These are phyloP conservation scores for Neonectria ditissima DNA, from an alignment of 2,329 filamentous ascomycete species.

Conservation along the genomic window DNA sequence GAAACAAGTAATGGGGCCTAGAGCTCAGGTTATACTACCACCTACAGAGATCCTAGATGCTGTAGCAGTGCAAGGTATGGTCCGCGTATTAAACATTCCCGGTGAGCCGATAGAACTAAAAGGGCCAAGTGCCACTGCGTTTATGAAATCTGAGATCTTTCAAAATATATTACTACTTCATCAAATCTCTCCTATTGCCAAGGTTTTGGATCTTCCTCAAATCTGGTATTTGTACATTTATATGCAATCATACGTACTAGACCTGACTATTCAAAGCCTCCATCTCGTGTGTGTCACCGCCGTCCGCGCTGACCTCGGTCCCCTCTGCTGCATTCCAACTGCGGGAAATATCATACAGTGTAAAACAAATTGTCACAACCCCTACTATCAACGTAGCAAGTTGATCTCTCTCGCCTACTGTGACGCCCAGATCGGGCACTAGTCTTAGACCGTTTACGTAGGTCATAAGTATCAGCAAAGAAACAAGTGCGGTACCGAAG, in stretches of 20 bases:
- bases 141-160: too few relatives aligned
- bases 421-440: constrained; percentile 19
- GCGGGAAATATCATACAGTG: constrained; percentile 5
- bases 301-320: neutral
- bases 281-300: neutral
- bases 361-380: constrained; percentile 4
- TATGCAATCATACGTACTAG: too few relatives aligned
- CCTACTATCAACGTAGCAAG: constrained; percentile 22
- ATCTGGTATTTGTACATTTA: too few relatives aligned
- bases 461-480: neutral
- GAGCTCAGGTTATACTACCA: neutral
- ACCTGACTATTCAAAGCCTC: neutral
- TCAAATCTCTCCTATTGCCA: too few relatives aligned
- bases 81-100: too few relatives aligned
- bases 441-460: neutral
- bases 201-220: too few relatives aligned
- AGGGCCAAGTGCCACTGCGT: too few relatives aligned
- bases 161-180: too few relatives aligned
- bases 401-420: constrained; percentile 22
- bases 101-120: too few relatives aligned
- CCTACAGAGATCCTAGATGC: too few relatives aligned
- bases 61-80: too few relatives aligned
- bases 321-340: neutral
- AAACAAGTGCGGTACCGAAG: neutral
- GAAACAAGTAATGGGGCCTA: neutral